Evolutionary conservation across 208 protist genomes (phyloP).

Genomic region (Leishmania tropica): DNA sequence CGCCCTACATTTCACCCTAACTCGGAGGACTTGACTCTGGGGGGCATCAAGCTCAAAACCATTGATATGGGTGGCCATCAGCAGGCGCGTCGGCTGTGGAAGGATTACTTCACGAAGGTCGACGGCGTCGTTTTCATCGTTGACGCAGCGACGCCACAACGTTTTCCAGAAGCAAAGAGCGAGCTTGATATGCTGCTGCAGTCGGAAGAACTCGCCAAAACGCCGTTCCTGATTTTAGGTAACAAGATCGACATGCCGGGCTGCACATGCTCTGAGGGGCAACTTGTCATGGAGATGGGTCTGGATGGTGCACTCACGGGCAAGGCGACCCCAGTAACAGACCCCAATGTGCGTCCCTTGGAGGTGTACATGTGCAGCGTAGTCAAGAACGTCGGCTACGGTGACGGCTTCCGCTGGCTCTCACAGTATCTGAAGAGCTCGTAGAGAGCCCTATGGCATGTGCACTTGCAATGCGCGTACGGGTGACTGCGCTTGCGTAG

Average conservation of each 20-base stretch:
- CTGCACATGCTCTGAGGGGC: slow-evolving; percentile 94
- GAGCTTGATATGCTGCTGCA: slow-evolving; percentile 98
- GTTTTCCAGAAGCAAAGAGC: slow-evolving; percentile 95
- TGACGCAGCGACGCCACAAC: slow-evolving; percentile 95
- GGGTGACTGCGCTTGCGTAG: neutral
- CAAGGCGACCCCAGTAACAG: slow-evolving; percentile 90
- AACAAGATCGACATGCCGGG: slow-evolving; percentile 99
- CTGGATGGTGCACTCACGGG: slow-evolving; percentile 93
- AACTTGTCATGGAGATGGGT: slow-evolving; percentile 93
- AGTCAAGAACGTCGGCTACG: slow-evolving; percentile 97
- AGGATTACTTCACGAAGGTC: slow-evolving; percentile 99
- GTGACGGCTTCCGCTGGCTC: slow-evolving; percentile 97
- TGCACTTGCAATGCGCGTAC: neutral
- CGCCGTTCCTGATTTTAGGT: slow-evolving; percentile 99
- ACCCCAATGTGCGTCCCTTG: slow-evolving; percentile 93
- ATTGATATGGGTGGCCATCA: slow-evolving; percentile 99
- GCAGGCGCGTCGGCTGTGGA: slow-evolving; percentile 97
- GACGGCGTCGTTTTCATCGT: slow-evolving; percentile 99
- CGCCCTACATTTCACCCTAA: slow-evolving; percentile 93
- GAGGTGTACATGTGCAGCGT: slow-evolving; percentile 99
- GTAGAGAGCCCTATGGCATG: slow-evolving; percentile 10
- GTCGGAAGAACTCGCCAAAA: slow-evolving; percentile 93
- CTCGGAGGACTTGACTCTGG: slow-evolving; percentile 98
- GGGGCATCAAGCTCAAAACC: slow-evolving; percentile 98
- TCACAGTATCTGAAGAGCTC: slow-evolving; percentile 92